phyloP scores from a whole-genome alignment of 169 alveolate genomes.

The Eimeria acervulina region DNA sequence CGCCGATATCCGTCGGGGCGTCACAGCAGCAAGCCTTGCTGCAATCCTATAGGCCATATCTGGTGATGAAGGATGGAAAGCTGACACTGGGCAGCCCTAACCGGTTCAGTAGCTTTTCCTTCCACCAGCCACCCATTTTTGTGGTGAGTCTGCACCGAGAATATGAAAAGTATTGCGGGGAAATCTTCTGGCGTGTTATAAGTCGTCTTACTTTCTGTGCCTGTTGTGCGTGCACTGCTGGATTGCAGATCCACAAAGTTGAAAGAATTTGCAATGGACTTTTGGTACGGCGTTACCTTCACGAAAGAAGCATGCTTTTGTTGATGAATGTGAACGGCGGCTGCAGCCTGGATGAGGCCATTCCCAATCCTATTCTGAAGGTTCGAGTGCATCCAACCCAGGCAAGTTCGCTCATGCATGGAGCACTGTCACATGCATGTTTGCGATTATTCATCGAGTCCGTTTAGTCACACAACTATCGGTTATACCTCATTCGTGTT shows the following conservation, averaged over 20 bases:
- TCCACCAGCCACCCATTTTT: conserved; percentile 79
- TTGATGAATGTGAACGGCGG: conserved; percentile 67
- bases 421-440: neutral
- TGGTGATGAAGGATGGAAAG: conserved; percentile 40
- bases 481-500: neutral
- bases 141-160: conserved; percentile 48
- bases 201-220: no score
- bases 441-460: neutral
- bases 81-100: conserved; percentile 17
- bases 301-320: conserved; percentile 74
- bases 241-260: conserved; percentile 69
- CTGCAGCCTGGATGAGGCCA: conserved; percentile 66
- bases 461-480: neutral
- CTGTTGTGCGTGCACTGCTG: neutral
- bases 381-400: conserved; percentile 75
- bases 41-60: conserved; percentile 33
- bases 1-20: neutral
- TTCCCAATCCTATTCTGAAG: conserved; percentile 75
- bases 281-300: conserved; percentile 80
- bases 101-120: conserved; percentile 72
- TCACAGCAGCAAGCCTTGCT: conserved; percentile 43
- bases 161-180: neutral
- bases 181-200: neutral
- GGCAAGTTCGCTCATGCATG: conserved; percentile 18
- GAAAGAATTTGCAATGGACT: conserved; percentile 75